Percentiles rank a stretch among this genome's conserved stretches.
These are phyloP conservation scores for Ascochyta clinopodiicola DNA, from an alignment of 2,329 filamentous ascomycete genomes.

Conservation along the genomic window DNA sequence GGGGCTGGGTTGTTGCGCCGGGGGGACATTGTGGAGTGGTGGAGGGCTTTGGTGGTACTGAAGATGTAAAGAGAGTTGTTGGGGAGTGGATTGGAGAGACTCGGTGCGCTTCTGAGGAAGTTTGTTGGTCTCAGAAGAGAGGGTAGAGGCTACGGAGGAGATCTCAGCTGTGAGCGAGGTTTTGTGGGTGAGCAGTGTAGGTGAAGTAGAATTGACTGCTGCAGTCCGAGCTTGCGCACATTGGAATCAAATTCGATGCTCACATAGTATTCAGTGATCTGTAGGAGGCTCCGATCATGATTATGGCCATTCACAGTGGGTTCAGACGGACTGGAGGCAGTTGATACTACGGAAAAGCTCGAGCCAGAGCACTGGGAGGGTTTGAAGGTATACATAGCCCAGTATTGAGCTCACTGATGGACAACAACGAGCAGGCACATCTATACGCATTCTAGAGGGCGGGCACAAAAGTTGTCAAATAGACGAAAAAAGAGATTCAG, in stretches of 20 bases:
- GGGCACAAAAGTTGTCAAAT: too few relatives aligned
- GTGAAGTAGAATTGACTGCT: not conserved
- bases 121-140: not conserved
- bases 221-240: not conserved
- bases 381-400: not conserved
- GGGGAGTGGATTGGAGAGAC: not conserved
- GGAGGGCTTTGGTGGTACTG: not conserved
- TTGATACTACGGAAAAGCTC: not conserved
- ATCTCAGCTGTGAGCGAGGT: not conserved
- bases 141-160: not conserved
- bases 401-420: not conserved
- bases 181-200: not conserved
- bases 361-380: not conserved
- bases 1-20: not conserved
- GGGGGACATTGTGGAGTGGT: not conserved
- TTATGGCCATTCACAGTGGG: not conserved
- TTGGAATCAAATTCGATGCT: not conserved
- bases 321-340: not conserved
- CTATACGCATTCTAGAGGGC: too few relatives aligned
- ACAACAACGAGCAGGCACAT: too few relatives aligned
- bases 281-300: not conserved
- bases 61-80: not conserved
- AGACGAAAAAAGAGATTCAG: too few relatives aligned
- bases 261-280: not conserved
- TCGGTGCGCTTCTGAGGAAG: not conserved